These are phyloP conservation scores for Cytospora chrysosperma DNA, from an alignment of 2,329 filamentous ascomycete species.

Conservation along the genomic window DNA sequence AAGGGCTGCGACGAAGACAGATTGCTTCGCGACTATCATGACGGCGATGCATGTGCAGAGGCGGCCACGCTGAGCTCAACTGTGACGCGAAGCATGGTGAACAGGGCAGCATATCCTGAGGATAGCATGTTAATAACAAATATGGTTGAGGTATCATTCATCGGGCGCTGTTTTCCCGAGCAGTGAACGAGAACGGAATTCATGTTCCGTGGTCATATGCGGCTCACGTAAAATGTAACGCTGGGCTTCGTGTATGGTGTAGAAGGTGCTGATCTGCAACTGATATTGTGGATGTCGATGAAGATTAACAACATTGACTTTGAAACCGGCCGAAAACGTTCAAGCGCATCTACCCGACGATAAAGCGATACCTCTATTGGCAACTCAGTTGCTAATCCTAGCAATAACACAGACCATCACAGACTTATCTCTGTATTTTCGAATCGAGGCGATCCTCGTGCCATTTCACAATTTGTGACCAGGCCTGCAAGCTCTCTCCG, in stretches of 20 bases:
- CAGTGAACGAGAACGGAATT: constrained; percentile 2
- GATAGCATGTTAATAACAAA: background rate
- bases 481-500: too few species aligned
- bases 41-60: background rate
- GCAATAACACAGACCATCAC: too few species aligned
- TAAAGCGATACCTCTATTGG: too few species aligned
- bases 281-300: too few species aligned
- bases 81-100: background rate
- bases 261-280: background rate
- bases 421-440: too few species aligned
- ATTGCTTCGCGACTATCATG: background rate
- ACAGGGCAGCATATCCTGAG: background rate
- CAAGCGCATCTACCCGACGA: too few species aligned
- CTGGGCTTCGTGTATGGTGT: background rate
- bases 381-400: too few species aligned
- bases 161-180: constrained; percentile 18
- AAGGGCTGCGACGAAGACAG: constrained; percentile 1
- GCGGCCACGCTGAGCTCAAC: background rate
- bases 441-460: too few species aligned
- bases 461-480: too few species aligned
- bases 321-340: too few species aligned
- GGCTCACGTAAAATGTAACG: background rate
- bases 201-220: constrained; percentile 10
- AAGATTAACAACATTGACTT: too few species aligned
- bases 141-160: background rate